phyloP scores from a whole-genome alignment of 1,139 yeast genomes.

The Magnusiomyces sp. region DNA sequence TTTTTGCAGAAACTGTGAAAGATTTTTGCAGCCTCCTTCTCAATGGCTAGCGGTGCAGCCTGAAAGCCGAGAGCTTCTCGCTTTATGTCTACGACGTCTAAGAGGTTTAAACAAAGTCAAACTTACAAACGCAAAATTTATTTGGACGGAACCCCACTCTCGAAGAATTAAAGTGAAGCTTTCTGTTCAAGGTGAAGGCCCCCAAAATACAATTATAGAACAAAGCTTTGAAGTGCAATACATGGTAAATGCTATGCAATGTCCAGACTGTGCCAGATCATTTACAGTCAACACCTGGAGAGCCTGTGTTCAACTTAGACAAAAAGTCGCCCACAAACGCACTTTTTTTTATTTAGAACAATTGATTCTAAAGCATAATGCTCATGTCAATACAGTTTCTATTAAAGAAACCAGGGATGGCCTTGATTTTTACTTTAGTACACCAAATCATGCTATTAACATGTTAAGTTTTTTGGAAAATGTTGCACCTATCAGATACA shows the following conservation, averaged over 20 bases:
- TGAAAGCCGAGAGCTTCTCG: conserved; percentile 87
- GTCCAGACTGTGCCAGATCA: conserved; percentile 97
- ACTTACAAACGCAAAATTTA: conserved; percentile 84
- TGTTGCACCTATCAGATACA: conserved; percentile 80
- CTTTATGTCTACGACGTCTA: conserved; percentile 78
- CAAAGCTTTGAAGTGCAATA: conserved; percentile 94
- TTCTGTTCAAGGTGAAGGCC: conserved; percentile 95
- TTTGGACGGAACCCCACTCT: conserved; percentile 99
- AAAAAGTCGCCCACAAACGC: conserved; percentile 92
- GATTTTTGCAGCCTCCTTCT: conserved; percentile 88
- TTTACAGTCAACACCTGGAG: conserved; percentile 97
- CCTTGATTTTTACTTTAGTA: conserved; percentile 83
- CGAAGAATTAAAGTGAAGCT: conserved; percentile 84
- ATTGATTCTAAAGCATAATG: conserved; percentile 83
- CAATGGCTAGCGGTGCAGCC: conserved; percentile 90
- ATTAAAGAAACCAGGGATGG: conserved; percentile 93
- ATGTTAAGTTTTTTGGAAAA: conserved; percentile 85
- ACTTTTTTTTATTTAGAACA: conserved; percentile 93
- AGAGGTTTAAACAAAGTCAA: conserved; percentile 85
- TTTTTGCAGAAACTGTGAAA: conserved; percentile 94
- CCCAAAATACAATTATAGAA: conserved; percentile 84
- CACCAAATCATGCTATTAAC: conserved; percentile 83
- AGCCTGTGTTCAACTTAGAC: conserved; percentile 94
- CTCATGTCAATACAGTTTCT: conserved; percentile 89
- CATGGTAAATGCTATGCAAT: conserved; percentile 91